Conservation (phyloP, 768 basidiomycete species). For the Mycena metata region DNA sequence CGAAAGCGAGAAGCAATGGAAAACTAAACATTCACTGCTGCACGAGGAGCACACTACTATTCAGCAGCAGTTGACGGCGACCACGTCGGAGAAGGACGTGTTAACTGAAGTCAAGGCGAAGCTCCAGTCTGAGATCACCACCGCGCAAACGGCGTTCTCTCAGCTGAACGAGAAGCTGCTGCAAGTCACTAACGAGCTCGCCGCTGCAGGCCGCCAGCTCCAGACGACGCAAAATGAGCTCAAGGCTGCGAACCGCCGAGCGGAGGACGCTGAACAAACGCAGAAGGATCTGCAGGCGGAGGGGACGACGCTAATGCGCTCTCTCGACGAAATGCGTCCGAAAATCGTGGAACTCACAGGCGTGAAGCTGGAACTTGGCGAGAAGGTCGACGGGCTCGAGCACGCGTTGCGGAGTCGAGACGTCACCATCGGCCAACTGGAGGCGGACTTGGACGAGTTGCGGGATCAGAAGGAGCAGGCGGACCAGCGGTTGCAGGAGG, state of each 20-base stretch:
- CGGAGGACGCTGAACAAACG: slow-evolving; percentile 79
- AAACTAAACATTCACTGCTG: slow-evolving; percentile 61
- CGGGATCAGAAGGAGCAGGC: slow-evolving; percentile 63
- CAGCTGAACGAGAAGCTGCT: slow-evolving; percentile 73
- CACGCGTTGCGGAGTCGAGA: slow-evolving; percentile 69
- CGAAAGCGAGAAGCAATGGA: slow-evolving; percentile 63
- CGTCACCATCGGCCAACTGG: slow-evolving; percentile 70
- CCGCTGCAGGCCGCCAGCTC: slow-evolving; percentile 66
- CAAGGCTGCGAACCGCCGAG: slow-evolving; percentile 72
- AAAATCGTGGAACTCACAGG: slow-evolving; percentile 88
- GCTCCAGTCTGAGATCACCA: slow-evolving; percentile 62
- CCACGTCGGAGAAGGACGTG: slow-evolving; percentile 61
- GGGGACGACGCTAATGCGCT: slow-evolving; percentile 81
- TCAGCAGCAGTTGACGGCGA: slow-evolving; percentile 58
- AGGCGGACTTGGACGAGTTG: slow-evolving; percentile 68
- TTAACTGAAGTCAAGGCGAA: slow-evolving; percentile 64
- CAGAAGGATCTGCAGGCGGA: slow-evolving; percentile 83
- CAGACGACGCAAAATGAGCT: slow-evolving; percentile 77
- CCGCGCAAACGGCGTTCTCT: slow-evolving; percentile 59
- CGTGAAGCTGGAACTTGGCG: slow-evolving; percentile 75
- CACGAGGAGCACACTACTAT: slow-evolving; percentile 54
- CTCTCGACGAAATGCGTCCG: slow-evolving; percentile 88
- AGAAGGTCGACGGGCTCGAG: slow-evolving; percentile 71
- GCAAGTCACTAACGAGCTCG: slow-evolving; percentile 67
- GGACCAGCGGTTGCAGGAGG: slow-evolving; percentile 60